These are phyloP conservation scores for Pinus albicaulis DNA, from an alignment of 75 land plant genomes.

Conservation along the genomic window DNA sequence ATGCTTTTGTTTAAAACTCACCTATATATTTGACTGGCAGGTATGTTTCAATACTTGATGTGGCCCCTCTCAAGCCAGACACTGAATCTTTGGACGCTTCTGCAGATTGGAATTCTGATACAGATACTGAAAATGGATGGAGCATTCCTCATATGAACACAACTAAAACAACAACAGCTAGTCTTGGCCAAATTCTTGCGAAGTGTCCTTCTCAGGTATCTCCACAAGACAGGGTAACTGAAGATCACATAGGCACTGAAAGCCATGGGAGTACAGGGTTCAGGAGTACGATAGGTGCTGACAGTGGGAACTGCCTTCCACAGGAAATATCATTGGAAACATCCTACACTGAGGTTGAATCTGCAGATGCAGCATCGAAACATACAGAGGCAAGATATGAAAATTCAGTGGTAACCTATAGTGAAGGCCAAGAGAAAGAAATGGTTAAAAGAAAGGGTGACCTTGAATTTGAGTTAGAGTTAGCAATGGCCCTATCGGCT, in stretches of 20 bases:
- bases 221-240: not conserved
- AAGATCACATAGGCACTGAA: not conserved
- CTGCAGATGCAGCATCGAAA: not conserved
- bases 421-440: not conserved
- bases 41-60: conserved; percentile 87
- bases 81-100: conserved; percentile 49
- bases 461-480: conserved; percentile 82
- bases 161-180: conserved; percentile 29
- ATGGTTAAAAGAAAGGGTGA: conserved; percentile 71
- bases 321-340: not conserved
- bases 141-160: conserved; percentile 3
- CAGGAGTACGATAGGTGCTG: not conserved
- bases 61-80: conserved; percentile 77
- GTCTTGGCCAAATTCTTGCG: conserved; percentile 9
- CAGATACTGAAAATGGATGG: not conserved
- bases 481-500: conserved; percentile 89
- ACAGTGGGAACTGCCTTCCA: not conserved
- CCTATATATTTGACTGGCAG: conserved; percentile 32
- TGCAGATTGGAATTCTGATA: conserved; percentile 31
- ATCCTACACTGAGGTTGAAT: not conserved
- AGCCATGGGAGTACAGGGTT: not conserved
- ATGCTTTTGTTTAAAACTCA: not conserved
- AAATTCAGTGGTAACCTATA: not conserved
- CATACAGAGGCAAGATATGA: conserved; percentile 5
- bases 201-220: conserved; percentile 4